Evolutionary conservation across 2,329 filamentous ascomycete species (phyloP).

Genomic region (Curvularia lunata): DNA sequence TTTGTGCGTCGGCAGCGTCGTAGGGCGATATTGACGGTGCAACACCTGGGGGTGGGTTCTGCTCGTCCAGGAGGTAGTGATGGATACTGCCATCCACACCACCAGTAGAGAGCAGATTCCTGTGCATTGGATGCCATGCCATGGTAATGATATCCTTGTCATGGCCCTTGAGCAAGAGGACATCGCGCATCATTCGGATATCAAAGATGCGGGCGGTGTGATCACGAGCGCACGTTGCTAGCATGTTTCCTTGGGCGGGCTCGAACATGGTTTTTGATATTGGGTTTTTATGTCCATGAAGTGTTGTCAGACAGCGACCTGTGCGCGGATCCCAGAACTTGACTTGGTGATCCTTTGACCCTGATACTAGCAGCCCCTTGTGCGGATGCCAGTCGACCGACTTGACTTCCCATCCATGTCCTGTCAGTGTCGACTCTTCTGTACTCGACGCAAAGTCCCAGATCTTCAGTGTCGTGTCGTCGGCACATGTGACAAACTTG

Average conservation of each 20-base stretch:
- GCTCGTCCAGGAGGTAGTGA: conserved; percentile 95
- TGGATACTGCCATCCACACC: conserved; percentile 87
- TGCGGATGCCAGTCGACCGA: conserved; percentile 97
- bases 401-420: conserved; percentile 98
- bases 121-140: conserved; percentile 91
- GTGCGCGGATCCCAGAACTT: conserved; percentile 98
- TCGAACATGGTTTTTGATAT: conserved; percentile 94
- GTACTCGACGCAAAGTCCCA: conserved; percentile 91
- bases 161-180: conserved; percentile 89
- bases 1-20: conserved; percentile 79
- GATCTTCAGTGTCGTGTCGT: conserved; percentile 92
- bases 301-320: conserved; percentile 85
- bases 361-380: conserved; percentile 91
- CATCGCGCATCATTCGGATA: conserved; percentile 97
- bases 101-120: conserved; percentile 86
- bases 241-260: conserved; percentile 78
- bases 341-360: conserved; percentile 95
- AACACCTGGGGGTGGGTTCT: conserved; percentile 79
- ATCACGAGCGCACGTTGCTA: conserved; percentile 92
- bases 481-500: conserved; percentile 95
- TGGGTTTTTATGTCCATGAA: conserved; percentile 97
- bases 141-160: conserved; percentile 95
- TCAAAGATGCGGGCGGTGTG: conserved; percentile 94
- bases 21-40: conserved; percentile 79
- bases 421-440: conserved; percentile 82